Percentiles rank a stretch among this genome's conserved stretches.
Conservation (phyloP, 768 basidiomycete genomes). For the button mushroom (Agaricus bisporus) region DNA sequence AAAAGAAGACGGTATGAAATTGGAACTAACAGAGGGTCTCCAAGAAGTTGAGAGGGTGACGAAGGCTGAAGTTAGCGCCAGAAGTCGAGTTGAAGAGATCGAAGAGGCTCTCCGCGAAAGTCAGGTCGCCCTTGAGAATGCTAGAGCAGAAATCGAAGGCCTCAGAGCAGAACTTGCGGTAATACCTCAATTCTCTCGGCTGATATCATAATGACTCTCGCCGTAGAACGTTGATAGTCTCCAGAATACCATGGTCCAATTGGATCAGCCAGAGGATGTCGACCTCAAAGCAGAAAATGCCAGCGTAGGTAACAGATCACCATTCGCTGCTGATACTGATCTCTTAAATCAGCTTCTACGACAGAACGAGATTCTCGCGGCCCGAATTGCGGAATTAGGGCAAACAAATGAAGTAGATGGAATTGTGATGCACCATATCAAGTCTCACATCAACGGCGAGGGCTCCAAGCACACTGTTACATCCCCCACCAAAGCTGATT, state of each 20-base stretch:
- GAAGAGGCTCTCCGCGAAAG: constrained; percentile 89
- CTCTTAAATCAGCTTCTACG: constrained; percentile 19
- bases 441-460: constrained; percentile 36
- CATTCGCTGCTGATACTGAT: neutral
- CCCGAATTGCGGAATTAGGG: constrained; percentile 22
- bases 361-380: constrained; percentile 21
- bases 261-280: neutral
- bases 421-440: constrained; percentile 60
- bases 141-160: constrained; percentile 84
- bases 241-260: neutral
- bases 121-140: constrained; percentile 80
- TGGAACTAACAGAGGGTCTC: constrained; percentile 63
- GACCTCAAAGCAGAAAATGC: constrained; percentile 1
- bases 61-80: constrained; percentile 56
- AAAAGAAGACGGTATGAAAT: constrained; percentile 63
- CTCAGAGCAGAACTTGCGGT: constrained; percentile 70
- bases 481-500: constrained; percentile 47
- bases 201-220: neutral
- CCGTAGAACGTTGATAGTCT: neutral
- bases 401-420: constrained; percentile 45
- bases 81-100: constrained; percentile 71
- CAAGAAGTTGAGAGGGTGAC: constrained; percentile 58
- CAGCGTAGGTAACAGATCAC: neutral
- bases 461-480: constrained; percentile 17
- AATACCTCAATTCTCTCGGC: constrained; percentile 11